phyloP scores from a whole-genome alignment of 176 grass and related monocot genomes.

The Paspalum vaginatum region DNA sequence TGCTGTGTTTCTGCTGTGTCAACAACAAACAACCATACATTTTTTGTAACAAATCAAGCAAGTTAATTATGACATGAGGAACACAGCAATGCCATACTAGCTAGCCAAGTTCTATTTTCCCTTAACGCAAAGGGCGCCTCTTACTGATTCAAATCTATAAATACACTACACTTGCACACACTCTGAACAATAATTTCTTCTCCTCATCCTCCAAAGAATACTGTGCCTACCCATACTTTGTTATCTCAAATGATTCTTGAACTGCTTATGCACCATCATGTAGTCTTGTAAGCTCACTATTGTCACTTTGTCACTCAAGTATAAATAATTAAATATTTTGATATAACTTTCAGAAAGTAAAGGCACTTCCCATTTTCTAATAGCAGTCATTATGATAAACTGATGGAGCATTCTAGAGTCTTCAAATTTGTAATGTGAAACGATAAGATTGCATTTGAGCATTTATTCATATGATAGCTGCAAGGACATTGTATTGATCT shows the following conservation, averaged over 20 bases:
- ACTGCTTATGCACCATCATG: background rate
- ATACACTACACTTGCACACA: background rate
- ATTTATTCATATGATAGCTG: background rate
- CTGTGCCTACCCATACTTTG: background rate
- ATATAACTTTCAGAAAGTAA: background rate
- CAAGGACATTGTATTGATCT: background rate
- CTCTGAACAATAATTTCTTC: conserved; percentile 12
- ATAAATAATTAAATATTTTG: conserved; percentile 37
- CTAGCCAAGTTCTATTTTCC: conserved; percentile 21
- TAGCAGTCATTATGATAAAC: background rate
- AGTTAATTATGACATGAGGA: background rate
- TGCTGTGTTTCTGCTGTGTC: conserved; percentile 1
- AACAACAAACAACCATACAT: no score
- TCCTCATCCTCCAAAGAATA: conserved; percentile 1
- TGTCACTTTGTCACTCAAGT: background rate
- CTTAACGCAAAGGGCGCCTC: background rate
- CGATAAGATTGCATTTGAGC: background rate
- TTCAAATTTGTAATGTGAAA: conserved; percentile 25
- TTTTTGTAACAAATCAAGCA: background rate
- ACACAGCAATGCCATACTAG: background rate
- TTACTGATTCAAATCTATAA: conserved; percentile 28
- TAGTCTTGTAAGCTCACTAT: conserved; percentile 18
- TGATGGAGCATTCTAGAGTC: background rate
- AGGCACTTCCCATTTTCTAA: conserved; percentile 21
- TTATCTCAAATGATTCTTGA: background rate